A percentile compares a stretch with the other conserved stretches of the same genome.
These are phyloP conservation scores for Pseudonitzschia delicatissima DNA, from an alignment of 108 stramenopile species.

Conservation along the genomic window DNA sequence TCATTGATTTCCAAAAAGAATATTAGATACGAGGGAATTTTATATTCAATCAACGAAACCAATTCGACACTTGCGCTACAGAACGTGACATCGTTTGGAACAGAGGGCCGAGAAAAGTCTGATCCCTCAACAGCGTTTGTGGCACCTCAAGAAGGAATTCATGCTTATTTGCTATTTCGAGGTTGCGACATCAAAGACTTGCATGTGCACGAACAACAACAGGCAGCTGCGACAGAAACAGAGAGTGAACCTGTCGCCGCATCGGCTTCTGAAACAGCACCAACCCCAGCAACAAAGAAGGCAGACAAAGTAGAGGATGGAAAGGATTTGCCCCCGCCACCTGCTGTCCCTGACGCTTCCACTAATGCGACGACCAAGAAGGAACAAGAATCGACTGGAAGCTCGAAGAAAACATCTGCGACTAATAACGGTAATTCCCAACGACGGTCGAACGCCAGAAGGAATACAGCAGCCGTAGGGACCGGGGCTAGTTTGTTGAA, in stretches of 20 bases:
- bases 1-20: conserved; percentile 96
- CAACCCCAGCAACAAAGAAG: neutral
- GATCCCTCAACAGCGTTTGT: conserved; percentile 73
- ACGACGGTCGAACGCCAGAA: conserved; percentile 7
- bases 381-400: conserved; percentile 1
- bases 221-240: conserved; percentile 15
- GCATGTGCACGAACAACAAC: conserved; percentile 84
- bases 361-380: conserved; percentile 1
- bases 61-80: conserved; percentile 93
- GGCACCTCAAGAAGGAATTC: conserved; percentile 69
- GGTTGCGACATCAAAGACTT: conserved; percentile 95
- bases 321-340: neutral
- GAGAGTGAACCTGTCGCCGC: conserved; percentile 8
- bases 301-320: neutral
- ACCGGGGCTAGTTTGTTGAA: conserved; percentile 77
- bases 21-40: conserved; percentile 92
- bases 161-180: conserved; percentile 87
- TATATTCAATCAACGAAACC: conserved; percentile 90
- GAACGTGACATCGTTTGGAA: conserved; percentile 89
- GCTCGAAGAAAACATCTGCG: conserved; percentile 3
- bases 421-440: conserved; percentile 12
- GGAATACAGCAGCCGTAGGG: conserved; percentile 39
- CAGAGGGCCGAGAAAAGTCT: conserved; percentile 81
- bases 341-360: neutral
- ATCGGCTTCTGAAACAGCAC: neutral